Evolutionary conservation across 495 filamentous ascomycete genomes (phyloP).

Genomic region (Aspergillus panamensis): DNA sequence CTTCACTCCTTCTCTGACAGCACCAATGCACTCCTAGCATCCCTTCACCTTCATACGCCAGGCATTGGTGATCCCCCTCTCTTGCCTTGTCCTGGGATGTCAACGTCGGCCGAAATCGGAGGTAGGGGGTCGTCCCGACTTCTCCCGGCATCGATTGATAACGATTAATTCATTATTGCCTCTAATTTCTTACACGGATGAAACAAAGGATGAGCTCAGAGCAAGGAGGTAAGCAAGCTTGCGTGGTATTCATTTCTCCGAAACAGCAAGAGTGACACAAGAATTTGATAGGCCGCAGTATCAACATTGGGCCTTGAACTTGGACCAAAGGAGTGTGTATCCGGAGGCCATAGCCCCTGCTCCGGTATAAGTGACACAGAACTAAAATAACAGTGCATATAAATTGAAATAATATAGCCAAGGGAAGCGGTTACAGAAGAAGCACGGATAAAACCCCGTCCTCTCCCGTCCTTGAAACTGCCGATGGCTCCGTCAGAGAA

Average conservation of each 20-base stretch:
- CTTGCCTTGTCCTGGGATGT: background rate
- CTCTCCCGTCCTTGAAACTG: too few species aligned
- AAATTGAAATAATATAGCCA: background rate
- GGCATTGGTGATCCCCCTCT: background rate
- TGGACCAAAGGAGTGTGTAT: background rate
- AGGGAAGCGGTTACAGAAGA: background rate
- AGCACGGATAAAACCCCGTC: background rate
- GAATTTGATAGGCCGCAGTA: background rate
- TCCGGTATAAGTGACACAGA: background rate
- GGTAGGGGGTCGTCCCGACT: conserved; percentile 11
- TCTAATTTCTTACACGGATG: background rate
- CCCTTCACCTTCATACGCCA: background rate
- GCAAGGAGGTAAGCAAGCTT: background rate
- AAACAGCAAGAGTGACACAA: background rate
- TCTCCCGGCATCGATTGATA: conserved; percentile 10
- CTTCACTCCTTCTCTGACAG: background rate
- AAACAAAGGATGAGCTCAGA: background rate
- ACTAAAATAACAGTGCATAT: background rate
- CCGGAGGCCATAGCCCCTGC: background rate
- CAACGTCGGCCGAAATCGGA: conserved; percentile 9
- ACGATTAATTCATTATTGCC: background rate
- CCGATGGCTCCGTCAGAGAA: background rate
- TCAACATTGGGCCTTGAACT: background rate
- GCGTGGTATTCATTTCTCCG: background rate
- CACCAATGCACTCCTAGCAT: background rate